phyloP scores from a whole-genome alignment of 305 asterid species.

The Euphrasia arctica region DNA sequence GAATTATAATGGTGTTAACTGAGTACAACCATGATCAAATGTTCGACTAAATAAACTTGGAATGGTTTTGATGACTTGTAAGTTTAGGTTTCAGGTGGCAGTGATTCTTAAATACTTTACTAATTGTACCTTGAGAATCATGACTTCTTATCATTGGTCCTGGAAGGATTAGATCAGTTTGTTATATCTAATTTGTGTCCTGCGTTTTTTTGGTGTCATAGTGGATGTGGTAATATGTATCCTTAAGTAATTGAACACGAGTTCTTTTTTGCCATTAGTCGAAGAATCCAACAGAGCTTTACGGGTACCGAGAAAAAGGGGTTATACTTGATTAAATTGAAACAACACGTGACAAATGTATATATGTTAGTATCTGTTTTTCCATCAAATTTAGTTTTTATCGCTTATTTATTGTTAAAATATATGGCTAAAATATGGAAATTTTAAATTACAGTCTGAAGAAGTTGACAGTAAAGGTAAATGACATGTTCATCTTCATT shows the following conservation, averaged over 20 bases:
- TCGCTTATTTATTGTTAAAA: not conserved
- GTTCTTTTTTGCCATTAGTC: not conserved
- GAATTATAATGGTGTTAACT: not conserved
- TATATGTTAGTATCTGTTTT: not conserved
- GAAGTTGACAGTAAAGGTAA: not conserved
- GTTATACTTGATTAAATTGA: constrained; percentile 1
- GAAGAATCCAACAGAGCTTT: not conserved
- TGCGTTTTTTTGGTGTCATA: not conserved
- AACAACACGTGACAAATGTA: not conserved
- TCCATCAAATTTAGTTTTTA: not conserved
- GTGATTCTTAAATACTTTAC: not conserved
- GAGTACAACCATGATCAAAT: constrained; percentile 2
- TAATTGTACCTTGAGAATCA: not conserved
- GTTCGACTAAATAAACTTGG: not conserved
- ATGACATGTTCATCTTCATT: not conserved
- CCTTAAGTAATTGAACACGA: not conserved
- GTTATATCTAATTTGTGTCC: not conserved
- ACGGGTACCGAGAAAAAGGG: not conserved
- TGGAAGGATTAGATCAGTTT: constrained; percentile 7
- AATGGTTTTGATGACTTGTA: not conserved
- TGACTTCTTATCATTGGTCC: not conserved
- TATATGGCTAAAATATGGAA: not conserved
- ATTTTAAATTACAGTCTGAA: not conserved
- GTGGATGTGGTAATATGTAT: constrained; percentile 8
- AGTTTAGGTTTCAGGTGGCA: not conserved